Percentiles rank a stretch among this genome's conserved stretches.
phyloP scores from a whole-genome alignment of 805 yeast species.

The Saccharomycopsis capsularis region DNA sequence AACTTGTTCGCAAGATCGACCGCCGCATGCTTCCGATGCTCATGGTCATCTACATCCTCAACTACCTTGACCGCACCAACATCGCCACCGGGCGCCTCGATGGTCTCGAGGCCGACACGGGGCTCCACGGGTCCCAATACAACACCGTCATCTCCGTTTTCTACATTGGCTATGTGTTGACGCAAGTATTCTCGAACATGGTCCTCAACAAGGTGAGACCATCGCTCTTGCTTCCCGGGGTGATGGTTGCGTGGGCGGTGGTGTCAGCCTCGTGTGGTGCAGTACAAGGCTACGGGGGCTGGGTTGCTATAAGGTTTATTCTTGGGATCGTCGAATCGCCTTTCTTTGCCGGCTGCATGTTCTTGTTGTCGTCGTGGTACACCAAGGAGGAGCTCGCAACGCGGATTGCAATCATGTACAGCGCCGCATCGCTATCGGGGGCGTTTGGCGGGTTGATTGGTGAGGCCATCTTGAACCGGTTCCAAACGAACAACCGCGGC shows the following conservation, averaged over 20 bases:
- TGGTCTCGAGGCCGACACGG: slow-evolving; percentile 40
- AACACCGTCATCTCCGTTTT: slow-evolving; percentile 46
- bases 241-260: slow-evolving; percentile 32
- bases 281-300: slow-evolving; percentile 37
- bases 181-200: slow-evolving; percentile 44
- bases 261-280: slow-evolving; percentile 41
- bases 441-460: slow-evolving; percentile 53
- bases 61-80: slow-evolving; percentile 44
- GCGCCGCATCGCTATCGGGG: slow-evolving; percentile 46
- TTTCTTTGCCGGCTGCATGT: slow-evolving; percentile 38
- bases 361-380: slow-evolving; percentile 30
- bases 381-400: slow-evolving; percentile 42
- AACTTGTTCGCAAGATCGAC: slow-evolving; percentile 42
- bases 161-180: slow-evolving; percentile 39
- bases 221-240: slow-evolving; percentile 39
- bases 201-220: slow-evolving; percentile 43
- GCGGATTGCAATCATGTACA: slow-evolving; percentile 42
- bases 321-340: slow-evolving; percentile 45
- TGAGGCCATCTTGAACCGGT: slow-evolving; percentile 34
- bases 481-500: slow-evolving; percentile 12
- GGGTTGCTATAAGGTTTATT: slow-evolving; percentile 38
- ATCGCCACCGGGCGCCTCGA: slow-evolving; percentile 45
- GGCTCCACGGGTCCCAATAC: slow-evolving; percentile 36
- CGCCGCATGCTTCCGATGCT: slow-evolving; percentile 43
- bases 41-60: slow-evolving; percentile 43